Evolutionary conservation across 345 rosid species (phyloP).

Genomic region (Carallia brachiata): DNA sequence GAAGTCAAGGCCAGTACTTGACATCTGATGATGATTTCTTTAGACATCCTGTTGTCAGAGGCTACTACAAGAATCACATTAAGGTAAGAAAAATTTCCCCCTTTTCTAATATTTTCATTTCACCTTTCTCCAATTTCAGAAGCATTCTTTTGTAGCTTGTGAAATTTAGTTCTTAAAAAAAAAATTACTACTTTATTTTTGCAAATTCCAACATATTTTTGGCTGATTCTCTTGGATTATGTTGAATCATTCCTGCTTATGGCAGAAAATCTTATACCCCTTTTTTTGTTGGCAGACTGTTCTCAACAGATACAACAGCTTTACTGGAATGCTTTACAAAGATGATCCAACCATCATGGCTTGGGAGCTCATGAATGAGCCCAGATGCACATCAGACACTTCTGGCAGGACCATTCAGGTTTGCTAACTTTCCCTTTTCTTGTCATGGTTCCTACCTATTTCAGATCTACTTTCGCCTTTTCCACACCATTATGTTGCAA

Average conservation of each 20-base stretch:
- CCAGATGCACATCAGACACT: conserved; percentile 34
- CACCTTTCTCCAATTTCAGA: not conserved
- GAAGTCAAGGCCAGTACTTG: conserved; percentile 20
- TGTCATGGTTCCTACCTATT: not conserved
- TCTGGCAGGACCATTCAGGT: conserved; percentile 37
- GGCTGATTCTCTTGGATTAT: not conserved
- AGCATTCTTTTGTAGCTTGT: no score
- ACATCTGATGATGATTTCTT: conserved; percentile 35
- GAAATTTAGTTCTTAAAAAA: not conserved
- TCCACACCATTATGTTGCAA: not conserved
- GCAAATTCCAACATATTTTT: not conserved
- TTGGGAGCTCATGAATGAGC: conserved; percentile 38
- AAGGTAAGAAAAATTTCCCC: not conserved
- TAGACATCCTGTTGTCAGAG: conserved; percentile 27
- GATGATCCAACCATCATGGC: conserved; percentile 38
- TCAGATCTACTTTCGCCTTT: not conserved
- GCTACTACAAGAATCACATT: conserved; percentile 29
- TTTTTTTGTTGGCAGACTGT: conserved; percentile 28
- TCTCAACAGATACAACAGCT: conserved; percentile 28
- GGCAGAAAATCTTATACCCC: not conserved
- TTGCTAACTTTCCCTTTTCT: not conserved
- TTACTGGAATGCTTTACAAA: conserved; percentile 27
- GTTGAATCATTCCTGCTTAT: conserved; percentile 1
- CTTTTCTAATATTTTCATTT: not conserved
- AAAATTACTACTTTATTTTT: no score